A percentile compares a stretch with the other conserved stretches of the same genome.
Evolutionary conservation across 2,329 filamentous ascomycete species (phyloP).

Genomic region (Cercospora sojina): DNA sequence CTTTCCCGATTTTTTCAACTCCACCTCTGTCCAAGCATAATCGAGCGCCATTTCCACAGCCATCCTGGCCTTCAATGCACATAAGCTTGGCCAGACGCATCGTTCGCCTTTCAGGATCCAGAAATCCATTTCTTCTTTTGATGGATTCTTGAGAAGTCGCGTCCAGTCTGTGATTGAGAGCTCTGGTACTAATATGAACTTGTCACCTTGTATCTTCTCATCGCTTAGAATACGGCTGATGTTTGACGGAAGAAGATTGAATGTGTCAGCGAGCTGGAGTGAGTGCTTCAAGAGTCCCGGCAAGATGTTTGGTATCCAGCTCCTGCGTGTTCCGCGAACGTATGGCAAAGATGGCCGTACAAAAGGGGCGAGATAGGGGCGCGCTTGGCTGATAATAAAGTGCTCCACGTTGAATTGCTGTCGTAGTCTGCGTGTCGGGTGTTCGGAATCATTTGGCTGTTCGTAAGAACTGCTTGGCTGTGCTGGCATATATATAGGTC

Average conservation of each 20-base stretch:
- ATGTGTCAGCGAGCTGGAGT: constrained; percentile 53
- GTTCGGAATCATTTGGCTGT: not conserved
- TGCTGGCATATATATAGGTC: constrained; percentile 56
- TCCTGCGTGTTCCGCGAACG: constrained; percentile 15
- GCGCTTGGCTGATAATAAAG: constrained; percentile 89
- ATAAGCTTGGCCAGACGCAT: constrained; percentile 87
- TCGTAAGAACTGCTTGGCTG: constrained; percentile 32
- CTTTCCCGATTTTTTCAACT: constrained; percentile 1
- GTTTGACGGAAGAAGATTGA: constrained; percentile 64
- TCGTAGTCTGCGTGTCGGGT: constrained; percentile 66
- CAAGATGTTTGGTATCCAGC: constrained; percentile 8
- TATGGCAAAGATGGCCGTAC: constrained; percentile 36
- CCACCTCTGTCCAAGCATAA: constrained; percentile 65
- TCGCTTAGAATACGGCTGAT: constrained; percentile 34
- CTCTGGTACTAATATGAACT: constrained; percentile 78
- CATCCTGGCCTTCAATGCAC: constrained; percentile 76
- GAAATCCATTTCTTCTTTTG: constrained; percentile 70
- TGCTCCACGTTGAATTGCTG: constrained; percentile 93
- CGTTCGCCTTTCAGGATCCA: constrained; percentile 84
- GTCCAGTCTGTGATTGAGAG: constrained; percentile 71
- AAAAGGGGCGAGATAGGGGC: constrained; percentile 86
- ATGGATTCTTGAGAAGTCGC: constrained; percentile 79
- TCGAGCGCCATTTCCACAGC: constrained; percentile 86
- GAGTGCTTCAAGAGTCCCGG: constrained; percentile 11
- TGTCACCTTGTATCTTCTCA: constrained; percentile 74